Conservation (phyloP, 176 grass and related monocot species). For the Phragmites australis region DNA sequence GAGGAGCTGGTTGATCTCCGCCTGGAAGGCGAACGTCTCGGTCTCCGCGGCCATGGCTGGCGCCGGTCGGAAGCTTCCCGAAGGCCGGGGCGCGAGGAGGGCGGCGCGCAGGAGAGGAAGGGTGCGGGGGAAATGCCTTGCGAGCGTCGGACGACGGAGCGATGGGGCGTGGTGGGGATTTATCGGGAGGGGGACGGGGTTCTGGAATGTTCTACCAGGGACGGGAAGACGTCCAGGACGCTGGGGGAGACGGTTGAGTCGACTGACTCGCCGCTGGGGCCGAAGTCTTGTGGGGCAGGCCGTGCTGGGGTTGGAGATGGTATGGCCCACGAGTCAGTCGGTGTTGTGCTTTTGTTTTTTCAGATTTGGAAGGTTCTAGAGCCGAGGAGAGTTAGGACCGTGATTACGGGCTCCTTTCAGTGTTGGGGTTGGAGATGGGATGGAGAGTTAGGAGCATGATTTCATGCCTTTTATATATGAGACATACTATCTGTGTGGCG, state of each 20-base stretch:
- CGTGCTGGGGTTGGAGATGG: neutral
- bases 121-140: neutral
- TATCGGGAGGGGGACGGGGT: conserved; percentile 34
- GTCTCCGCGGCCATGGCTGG: conserved; percentile 72
- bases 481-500: no score
- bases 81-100: neutral
- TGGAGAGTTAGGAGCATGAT: no score
- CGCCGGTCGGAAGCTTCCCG: neutral
- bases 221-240: conserved; percentile 1
- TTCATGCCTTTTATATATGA: no score
- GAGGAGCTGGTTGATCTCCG: conserved; percentile 94
- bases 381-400: neutral
- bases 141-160: neutral
- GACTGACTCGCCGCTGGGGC: conserved; percentile 16
- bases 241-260: neutral
- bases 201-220: conserved; percentile 71
- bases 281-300: neutral
- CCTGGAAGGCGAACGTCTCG: conserved; percentile 97
- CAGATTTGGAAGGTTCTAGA: conserved; percentile 32
- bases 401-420: neutral
- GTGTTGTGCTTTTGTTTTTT: neutral
- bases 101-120: neutral
- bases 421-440: no score
- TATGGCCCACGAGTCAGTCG: neutral
- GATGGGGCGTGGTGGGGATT: neutral